These are phyloP conservation scores for Yamadazyma sp. DNA, from an alignment of 805 yeast genomes.

Conservation along the genomic window DNA sequence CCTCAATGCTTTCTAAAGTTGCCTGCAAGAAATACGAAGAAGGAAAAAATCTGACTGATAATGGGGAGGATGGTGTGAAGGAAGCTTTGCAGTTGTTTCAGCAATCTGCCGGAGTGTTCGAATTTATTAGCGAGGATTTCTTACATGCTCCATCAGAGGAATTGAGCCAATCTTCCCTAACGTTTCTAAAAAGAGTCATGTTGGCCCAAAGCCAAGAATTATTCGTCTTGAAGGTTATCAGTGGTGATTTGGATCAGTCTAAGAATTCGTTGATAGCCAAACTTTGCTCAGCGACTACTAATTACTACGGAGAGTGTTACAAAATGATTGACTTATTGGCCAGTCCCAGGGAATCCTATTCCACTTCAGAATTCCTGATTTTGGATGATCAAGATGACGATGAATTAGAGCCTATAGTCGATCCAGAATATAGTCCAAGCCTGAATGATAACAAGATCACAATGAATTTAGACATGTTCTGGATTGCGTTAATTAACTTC, in stretches of 20 bases:
- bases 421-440: constrained; percentile 23
- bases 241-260: constrained; percentile 46
- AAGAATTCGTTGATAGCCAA: constrained; percentile 75
- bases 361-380: constrained; percentile 19
- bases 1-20: constrained; percentile 54
- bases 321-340: constrained; percentile 13
- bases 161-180: constrained; percentile 64
- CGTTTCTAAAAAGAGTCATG: constrained; percentile 62
- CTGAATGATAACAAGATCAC: constrained; percentile 20
- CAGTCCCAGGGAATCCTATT: constrained; percentile 8
- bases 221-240: constrained; percentile 62
- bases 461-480: constrained; percentile 39
- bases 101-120: constrained; percentile 75
- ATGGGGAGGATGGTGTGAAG: constrained; percentile 39
- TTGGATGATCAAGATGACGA: constrained; percentile 30
- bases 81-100: constrained; percentile 61
- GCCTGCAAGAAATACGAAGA: constrained; percentile 38
- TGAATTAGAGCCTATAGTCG: constrained; percentile 18
- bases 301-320: constrained; percentile 52
- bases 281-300: constrained; percentile 63
- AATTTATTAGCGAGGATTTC: constrained; percentile 74
- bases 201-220: constrained; percentile 89
- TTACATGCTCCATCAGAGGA: constrained; percentile 87
- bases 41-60: constrained; percentile 16
- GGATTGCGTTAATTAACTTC: constrained; percentile 52